Evolutionary conservation across 1,284 basidiomycete species (phyloP), one percentile per base, ranked within the genome.

Genomic region (Phenoliferia sp.): DNA sequence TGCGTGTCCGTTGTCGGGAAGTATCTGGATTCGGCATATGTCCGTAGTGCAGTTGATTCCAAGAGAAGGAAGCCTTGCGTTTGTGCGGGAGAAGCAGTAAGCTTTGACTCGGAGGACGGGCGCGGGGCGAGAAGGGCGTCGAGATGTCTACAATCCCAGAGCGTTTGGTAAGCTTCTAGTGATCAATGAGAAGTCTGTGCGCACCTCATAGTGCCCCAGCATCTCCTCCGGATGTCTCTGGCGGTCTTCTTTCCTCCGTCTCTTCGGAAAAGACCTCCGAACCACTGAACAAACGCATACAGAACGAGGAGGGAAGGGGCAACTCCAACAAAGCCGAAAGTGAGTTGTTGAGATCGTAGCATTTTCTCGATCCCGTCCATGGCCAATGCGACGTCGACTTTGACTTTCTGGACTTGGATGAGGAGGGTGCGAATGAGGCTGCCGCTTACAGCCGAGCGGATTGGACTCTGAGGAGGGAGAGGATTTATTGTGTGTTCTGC

Each of bases 301-400:
- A 88, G 82, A 74, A 94, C 94, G 3, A 94, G 84, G 55, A 98
- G 83, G 2, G 88, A 86, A 1, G 94, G 94, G 0, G 95, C 94
- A 17, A 99, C 89, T 73, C 95, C 95, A 66, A 98, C 94, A 72
- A 97, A 97, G 1, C 91, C 95, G 75, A 99, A 98, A 1, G 96
- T 96, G 35, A 99, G 83, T 78, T 97, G 92, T 80, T 99, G 95
- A 2, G 91, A 94, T 75, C 89, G 91, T 70, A 99, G 86, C 61
- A 99, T 83, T 77, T 90, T 92, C 80, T 99, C 95, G 72, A 97
- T 90, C 61, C 91, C 88, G 63, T 86, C 81, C 76, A 97, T 82
- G 33, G 92, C 85, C 81, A 95, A 85, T 74, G 93, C 90, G 63
- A 98, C 86, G 78, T 99, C 95, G 66, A 92, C 93, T 84, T 98